Evolutionary conservation across 2,329 filamentous ascomycete species (phyloP).

Genomic region (Seiridium cupressi): DNA sequence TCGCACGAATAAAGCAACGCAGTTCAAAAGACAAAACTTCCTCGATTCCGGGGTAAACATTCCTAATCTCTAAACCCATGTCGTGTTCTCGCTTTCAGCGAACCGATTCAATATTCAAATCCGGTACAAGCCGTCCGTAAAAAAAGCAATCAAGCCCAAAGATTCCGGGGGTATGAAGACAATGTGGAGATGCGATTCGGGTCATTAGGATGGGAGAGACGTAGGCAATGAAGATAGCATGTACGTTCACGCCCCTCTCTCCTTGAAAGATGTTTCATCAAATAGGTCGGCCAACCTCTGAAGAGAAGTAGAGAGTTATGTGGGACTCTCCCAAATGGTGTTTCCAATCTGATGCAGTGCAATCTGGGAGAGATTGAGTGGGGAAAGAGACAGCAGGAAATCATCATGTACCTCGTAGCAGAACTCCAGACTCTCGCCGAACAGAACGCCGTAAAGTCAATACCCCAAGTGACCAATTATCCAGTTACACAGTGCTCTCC

Average conservation of each 20-base stretch:
- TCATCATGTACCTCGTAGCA: conserved; percentile 16
- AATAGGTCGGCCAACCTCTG: conserved; percentile 48
- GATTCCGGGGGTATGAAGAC: conserved; percentile 16
- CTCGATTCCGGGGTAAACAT: conserved; percentile 8
- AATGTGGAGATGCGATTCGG: conserved; percentile 21
- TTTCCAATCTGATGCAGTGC: conserved; percentile 49
- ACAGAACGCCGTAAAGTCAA: conserved; percentile 12
- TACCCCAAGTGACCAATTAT: conserved; percentile 7
- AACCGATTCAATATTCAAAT: conserved; percentile 13
- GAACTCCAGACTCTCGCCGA: conserved; percentile 12
- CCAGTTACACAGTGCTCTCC: conserved; percentile 12
- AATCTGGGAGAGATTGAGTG: conserved; percentile 31
- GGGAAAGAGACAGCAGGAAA: conserved; percentile 35
- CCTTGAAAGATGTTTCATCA: conserved; percentile 34
- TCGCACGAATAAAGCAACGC: conserved; percentile 21
- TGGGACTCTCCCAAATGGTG: conserved; percentile 42
- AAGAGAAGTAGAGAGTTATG: conserved; percentile 45
- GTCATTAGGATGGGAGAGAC: conserved; percentile 28
- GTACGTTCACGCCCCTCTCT: conserved; percentile 31
- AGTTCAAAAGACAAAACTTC: conserved; percentile 23
- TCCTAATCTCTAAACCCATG: conserved; percentile 10
- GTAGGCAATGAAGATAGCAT: conserved; percentile 21
- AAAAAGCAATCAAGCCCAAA: conserved; percentile 5
- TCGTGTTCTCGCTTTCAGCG: conserved; percentile 13
- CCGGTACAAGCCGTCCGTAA: conserved; percentile 9